Evolutionary conservation across 1,284 basidiomycete genomes (phyloP), one percentile per base, ranked within the genome.

Genomic region (Pyrrhoderma noxium): DNA sequence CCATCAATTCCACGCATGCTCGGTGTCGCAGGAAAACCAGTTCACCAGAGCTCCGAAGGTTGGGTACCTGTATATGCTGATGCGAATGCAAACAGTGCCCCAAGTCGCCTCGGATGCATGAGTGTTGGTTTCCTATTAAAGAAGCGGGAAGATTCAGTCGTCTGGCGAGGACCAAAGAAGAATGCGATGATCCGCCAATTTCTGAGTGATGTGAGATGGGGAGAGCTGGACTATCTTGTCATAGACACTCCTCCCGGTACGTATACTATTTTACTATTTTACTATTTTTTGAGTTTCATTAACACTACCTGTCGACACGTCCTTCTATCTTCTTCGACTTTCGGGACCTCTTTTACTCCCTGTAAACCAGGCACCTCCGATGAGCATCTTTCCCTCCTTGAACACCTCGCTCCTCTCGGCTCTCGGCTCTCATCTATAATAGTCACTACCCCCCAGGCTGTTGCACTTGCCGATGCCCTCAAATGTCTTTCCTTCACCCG

Each of bases 131-230:
- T 99, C 65, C 69, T 99, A 60, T 69, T 99, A 56, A 89, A 90
- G 68, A 85, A 84, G 61, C 85, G 85, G 61, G 89, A 89, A 47
- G 94, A 97, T 64, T 89, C 86, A 13, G 93, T 99, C 35, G 91
- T 99, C 0, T 99, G 96, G 96, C 73, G 96, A 59, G 96, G 96
- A 0, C 96, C 96, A 34, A 99, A 99, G 78, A 99, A 99, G 79
- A 97, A 97, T 62, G 96, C 92, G 44, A 99, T 99, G 96, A 98
- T 99, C 62, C 75, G 93, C 61, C 96, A 99, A 71, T 99, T 99
- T 65, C 68, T 99, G 64, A 85, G 84, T 60, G 94, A 99, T 62
- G 96, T 99, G 9, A 71, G 93, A 55, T 99, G 96, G 96, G 95
- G 93, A 46, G 85, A 93, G 42, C 72, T 98, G 55, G 96, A 99